These are phyloP conservation scores for Talaromyces adpressus DNA, from an alignment of 495 filamentous ascomycete genomes.

Conservation along the genomic window DNA sequence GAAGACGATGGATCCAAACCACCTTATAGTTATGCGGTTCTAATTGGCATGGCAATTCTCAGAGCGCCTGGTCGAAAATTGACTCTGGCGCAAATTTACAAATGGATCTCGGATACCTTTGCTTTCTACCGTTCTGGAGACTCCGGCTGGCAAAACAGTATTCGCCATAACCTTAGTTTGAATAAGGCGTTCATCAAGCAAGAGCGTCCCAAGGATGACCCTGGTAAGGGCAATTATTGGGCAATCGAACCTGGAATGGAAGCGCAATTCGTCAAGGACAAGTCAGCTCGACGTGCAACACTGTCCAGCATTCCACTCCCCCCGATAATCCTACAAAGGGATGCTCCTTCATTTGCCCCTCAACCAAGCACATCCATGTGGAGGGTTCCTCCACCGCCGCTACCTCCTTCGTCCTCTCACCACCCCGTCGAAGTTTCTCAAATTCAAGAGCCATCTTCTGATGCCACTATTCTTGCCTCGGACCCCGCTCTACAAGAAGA, in stretches of 20 bases:
- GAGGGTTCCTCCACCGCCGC: conserved; percentile 29
- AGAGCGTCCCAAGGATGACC: conserved; percentile 93
- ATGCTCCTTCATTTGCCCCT: conserved; percentile 22
- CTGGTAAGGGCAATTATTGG: conserved; percentile 99
- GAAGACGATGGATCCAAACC: conserved; percentile 88
- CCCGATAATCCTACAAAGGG: conserved; percentile 28
- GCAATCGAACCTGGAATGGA: conserved; percentile 84
- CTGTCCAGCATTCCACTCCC: conserved; percentile 36
- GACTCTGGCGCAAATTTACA: conserved; percentile 96
- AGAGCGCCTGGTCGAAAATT: conserved; percentile 76
- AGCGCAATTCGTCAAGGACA: conserved; percentile 80
- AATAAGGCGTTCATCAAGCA: conserved; percentile 98
- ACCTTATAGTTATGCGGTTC: conserved; percentile 82
- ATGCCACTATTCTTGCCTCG: conserved; percentile 89
- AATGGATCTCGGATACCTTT: conserved; percentile 95
- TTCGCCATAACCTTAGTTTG: conserved; percentile 94
- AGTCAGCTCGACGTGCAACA: conserved; percentile 52
- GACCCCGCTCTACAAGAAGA: conserved; percentile 68
- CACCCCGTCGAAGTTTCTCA: conserved; percentile 16
- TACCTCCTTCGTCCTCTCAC: conserved; percentile 5
- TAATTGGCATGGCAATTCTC: conserved; percentile 96
- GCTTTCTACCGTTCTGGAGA: conserved; percentile 77
- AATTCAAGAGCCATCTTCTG: conserved; percentile 69
- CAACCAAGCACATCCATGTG: conserved; percentile 30
- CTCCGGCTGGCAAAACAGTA: conserved; percentile 96